Evolutionary conservation across 306 rosid species (phyloP).

Genomic region (Vachellia pachyceras): DNA sequence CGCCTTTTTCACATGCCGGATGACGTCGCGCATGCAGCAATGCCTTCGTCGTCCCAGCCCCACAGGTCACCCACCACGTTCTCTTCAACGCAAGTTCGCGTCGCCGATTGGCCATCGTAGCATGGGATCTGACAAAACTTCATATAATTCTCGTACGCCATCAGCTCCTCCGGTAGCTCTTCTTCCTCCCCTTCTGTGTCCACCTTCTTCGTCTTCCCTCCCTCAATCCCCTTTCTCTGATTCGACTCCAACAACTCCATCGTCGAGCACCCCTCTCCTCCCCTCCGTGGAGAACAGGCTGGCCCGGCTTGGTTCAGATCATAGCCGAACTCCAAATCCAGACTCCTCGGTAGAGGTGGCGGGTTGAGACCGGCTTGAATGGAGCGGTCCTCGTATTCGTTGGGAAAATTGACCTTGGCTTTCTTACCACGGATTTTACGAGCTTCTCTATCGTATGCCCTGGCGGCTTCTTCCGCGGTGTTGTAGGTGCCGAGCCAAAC

Average conservation of each 20-base stretch:
- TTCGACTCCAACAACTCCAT: slow-evolving; percentile 29
- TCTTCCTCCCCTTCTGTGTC: slow-evolving; percentile 34
- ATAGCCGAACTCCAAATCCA: slow-evolving; percentile 54
- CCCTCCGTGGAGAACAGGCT: slow-evolving; percentile 37
- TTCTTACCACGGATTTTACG: slow-evolving; percentile 91
- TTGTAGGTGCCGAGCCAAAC: slow-evolving; percentile 97
- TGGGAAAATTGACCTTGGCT: slow-evolving; percentile 94
- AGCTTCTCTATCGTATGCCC: slow-evolving; percentile 90
- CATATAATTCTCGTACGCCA: slow-evolving; percentile 80
- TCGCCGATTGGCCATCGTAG: slow-evolving; percentile 65
- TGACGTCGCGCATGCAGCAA: background rate
- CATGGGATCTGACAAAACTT: slow-evolving; percentile 81
- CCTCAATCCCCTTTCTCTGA: slow-evolving; percentile 39
- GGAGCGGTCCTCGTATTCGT: slow-evolving; percentile 50
- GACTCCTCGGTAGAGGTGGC: slow-evolving; percentile 1
- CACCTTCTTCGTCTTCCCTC: slow-evolving; percentile 13
- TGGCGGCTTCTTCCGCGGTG: slow-evolving; percentile 94
- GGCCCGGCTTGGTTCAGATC: slow-evolving; percentile 58
- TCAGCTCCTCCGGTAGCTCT: slow-evolving; percentile 71
- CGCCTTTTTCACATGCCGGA: background rate
- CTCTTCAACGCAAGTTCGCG: slow-evolving; percentile 54
- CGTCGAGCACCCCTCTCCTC: slow-evolving; percentile 40
- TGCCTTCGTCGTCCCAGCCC: slow-evolving; percentile 61
- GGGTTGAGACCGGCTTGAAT: slow-evolving; percentile 34
- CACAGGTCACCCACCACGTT: slow-evolving; percentile 66